Conservation (phyloP, 768 basidiomycete genomes). For the Tulasnella sp. region DNA sequence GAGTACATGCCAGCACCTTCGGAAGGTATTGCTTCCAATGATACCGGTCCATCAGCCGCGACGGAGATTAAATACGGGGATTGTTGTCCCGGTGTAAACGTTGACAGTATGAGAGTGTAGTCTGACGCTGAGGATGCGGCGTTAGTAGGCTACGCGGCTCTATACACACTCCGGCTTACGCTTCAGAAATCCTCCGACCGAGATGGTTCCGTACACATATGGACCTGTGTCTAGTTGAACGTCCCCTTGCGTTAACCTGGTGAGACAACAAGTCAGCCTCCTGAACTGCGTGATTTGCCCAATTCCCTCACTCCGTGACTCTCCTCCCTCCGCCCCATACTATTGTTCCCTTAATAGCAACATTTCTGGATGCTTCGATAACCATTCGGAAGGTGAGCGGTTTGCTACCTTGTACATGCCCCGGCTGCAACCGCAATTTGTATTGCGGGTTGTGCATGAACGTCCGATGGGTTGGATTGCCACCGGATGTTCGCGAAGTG, state of each 20-base stretch:
- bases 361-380: slow-evolving; percentile 51
- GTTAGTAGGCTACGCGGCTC: neutral
- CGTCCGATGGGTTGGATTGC: slow-evolving; percentile 68
- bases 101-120: slow-evolving; percentile 77
- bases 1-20: slow-evolving; percentile 91
- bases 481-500: slow-evolving; percentile 68
- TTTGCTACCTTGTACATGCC: neutral
- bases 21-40: slow-evolving; percentile 57
- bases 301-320: slow-evolving; percentile 56
- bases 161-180: slow-evolving; percentile 36
- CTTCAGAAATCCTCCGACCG: slow-evolving; percentile 43
- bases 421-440: slow-evolving; percentile 49
- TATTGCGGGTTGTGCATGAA: slow-evolving; percentile 93
- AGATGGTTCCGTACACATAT: slow-evolving; percentile 72
- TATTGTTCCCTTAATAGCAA: slow-evolving; percentile 64
- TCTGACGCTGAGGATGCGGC: slow-evolving; percentile 48
- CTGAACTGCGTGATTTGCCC: neutral
- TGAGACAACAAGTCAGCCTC: slow-evolving; percentile 29
- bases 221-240: slow-evolving; percentile 66
- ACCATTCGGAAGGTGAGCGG: slow-evolving; percentile 34
- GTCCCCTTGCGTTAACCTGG: slow-evolving; percentile 51
- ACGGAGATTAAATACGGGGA: slow-evolving; percentile 60
- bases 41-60: slow-evolving; percentile 48
- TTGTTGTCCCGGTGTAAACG: slow-evolving; percentile 65
- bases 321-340: slow-evolving; percentile 72